Base-by-base conservation (phyloP, 1,284 basidiomycete species). In the Moniliophthora roreri region DNA sequence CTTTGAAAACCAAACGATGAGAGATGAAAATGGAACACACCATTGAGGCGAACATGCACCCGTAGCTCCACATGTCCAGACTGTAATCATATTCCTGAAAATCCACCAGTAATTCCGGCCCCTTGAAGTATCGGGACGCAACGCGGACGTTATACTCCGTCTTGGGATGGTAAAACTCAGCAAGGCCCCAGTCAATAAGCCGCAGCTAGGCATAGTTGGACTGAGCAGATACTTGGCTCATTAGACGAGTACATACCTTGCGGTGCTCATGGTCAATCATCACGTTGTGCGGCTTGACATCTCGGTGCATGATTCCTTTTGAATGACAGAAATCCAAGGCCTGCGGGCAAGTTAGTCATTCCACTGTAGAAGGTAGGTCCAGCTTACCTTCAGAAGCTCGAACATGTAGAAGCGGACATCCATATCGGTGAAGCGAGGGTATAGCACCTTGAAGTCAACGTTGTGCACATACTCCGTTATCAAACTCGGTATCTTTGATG, bases 41-140 rank as follows among this genome's bases (percentile, higher is more conserved):
- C 94, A 98, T 97, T n/a, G 91, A 93, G 11, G 94, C 94, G 70
- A 98, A 98, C 93, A 98, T 98, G 72, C 96, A 98, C 5, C 96
- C 96, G 64, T 93, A 86, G 72, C 92, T 95, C 96, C 96, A 98
- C 92, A 99, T 94, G 70, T 99, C 96, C 60, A 95, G 71, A 69
- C 89, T 92, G 68, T 97, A 96, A 70, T 97, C 95, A 65, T 97
- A 98, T 71, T 97, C 94, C 69, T 98, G 95, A 77, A 97, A 98
- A 70, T 98, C 97, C 58, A 98, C 95, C 46, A 99, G 79, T 53
- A 99, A 78, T 70, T 99, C 96, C 3, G 97, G 97, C 0, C 95
- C 96, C 70, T 99, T 99, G 79, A 97, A 99, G 77, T 98, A 98
- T 57, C 96, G 84, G 41, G 93, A 95, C 13, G 96, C 96, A 32